Evolutionary conservation across 441 rosid genomes (phyloP), one percentile per base, ranked within the genome.

Genomic region (Dalechampia spathulata): DNA sequence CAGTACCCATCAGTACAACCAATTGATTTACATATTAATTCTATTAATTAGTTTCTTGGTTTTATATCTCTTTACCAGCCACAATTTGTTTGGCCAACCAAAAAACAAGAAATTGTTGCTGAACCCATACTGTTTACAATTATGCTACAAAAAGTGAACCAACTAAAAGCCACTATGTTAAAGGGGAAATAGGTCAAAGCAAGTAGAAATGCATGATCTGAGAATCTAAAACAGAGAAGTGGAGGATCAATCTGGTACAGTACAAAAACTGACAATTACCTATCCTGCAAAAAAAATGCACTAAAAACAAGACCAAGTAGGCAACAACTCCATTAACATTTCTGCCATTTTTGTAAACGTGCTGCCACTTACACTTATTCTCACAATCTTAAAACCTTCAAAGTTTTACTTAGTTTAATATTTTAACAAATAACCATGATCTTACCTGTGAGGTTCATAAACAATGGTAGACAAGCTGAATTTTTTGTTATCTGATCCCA

Each of bases 361-460:
- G 15, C 22, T 28, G 39, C 22, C 15, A 5, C 23, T 8, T 16
- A 16, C 37, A n/a, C 38, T 40, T 28, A 2, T 17, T 34, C 26
- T 27, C 21, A 56, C 6, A 20, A 20, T 42, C 26, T 1, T 57
- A 4, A 4, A 44, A 44, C 30, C 23, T 28, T 44, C 20, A 22
- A 15, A 21, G 11, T 3, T 61, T 27, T 19, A 17, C 40, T 16
- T 47, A 14, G 17, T 41, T 38, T 47, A 38, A 30, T 41, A 21
- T 54, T 26, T 16, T 15, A 4, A 39, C 37, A 48, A 46, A 26
- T 16, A 52, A 15, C 34, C 8, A 58, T 17, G 15, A 54, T 40
- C 67, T 46, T 48, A 90, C 98, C 90, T 81, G 82, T 94, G 99
- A 60, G 97, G 99, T 70, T 94, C 96, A 56, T 87, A 87, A 47